A percentile compares a stretch with the other conserved stretches of the same genome.
These are phyloP conservation scores for Thalassiosira mediterranea DNA, from an alignment of 352 stramenopile genomes.

Conservation along the genomic window DNA sequence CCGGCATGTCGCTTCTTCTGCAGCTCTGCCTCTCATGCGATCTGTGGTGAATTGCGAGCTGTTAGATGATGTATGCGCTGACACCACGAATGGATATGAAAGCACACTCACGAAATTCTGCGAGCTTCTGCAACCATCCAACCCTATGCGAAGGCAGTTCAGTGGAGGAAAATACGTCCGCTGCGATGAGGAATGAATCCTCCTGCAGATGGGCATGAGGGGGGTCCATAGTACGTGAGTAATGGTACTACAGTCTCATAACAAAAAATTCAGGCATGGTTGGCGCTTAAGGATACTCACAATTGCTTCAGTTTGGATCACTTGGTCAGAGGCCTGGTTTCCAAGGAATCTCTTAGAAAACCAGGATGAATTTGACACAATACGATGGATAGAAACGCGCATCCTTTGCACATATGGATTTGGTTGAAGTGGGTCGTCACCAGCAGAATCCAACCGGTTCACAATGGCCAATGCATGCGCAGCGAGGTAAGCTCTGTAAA, in stretches of 20 bases:
- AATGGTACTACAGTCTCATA: too few relatives aligned
- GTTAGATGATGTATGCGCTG: too few relatives aligned
- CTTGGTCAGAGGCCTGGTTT: constrained; percentile 59
- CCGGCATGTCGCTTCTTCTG: constrained; percentile 83
- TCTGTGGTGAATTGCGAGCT: too few relatives aligned
- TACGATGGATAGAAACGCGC: constrained; percentile 77
- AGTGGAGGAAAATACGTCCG: constrained; percentile 83
- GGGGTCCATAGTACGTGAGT: background rate
- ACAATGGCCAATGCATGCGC: constrained; percentile 78
- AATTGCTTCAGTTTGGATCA: constrained; percentile 71
- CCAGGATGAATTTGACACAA: constrained; percentile 75
- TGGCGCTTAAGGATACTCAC: constrained; percentile 13
- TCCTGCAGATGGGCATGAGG: constrained; percentile 43
- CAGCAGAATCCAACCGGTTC: constrained; percentile 48
- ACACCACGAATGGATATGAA: too few relatives aligned
- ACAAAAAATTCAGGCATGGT: background rate
- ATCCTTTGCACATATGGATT: constrained; percentile 70
- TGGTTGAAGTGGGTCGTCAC: constrained; percentile 35
- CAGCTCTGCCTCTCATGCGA: constrained; percentile 72
- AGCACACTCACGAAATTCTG: constrained; percentile 81
- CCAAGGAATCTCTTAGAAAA: constrained; percentile 84
- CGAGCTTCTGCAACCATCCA: constrained; percentile 81
- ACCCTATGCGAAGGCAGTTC: constrained; percentile 82
- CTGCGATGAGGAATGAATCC: constrained; percentile 82
- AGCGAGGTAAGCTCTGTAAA: constrained; percentile 83